Evolutionary conservation across 179 eudicot genomes (phyloP).

Genomic region (Spergularia azorica): DNA sequence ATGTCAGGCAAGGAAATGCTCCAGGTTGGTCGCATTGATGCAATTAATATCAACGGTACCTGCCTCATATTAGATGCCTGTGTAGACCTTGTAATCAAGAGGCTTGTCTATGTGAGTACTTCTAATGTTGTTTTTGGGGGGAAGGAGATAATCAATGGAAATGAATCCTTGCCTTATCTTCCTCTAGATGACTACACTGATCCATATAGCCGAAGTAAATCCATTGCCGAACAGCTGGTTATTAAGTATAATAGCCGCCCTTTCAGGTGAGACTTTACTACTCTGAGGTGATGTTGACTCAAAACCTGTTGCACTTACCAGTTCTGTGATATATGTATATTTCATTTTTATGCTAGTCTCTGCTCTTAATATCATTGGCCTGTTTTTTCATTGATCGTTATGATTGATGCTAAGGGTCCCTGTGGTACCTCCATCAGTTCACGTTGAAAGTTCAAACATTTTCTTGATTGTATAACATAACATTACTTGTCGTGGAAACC

Average conservation of each 20-base stretch:
- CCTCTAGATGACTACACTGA: slow-evolving; percentile 77
- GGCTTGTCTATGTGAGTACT: slow-evolving; percentile 92
- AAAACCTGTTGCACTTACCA: background rate
- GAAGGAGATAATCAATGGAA: slow-evolving; percentile 79
- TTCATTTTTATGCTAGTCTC: background rate
- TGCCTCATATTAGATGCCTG: slow-evolving; percentile 78
- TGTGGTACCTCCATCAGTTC: too few species aligned
- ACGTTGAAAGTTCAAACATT: background rate
- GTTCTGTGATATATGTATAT: background rate
- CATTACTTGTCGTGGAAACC: background rate
- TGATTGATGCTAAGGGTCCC: too few species aligned
- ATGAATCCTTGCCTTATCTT: slow-evolving; percentile 73
- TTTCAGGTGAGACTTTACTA: slow-evolving; percentile 57
- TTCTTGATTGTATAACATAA: background rate
- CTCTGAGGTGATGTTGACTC: background rate
- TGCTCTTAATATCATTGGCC: background rate
- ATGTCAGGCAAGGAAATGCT: slow-evolving; percentile 99
- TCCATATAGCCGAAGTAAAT: slow-evolving; percentile 92
- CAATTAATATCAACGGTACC: slow-evolving; percentile 80
- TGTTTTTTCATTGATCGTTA: too few species aligned
- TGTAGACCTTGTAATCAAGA: slow-evolving; percentile 56
- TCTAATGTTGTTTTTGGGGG: slow-evolving; percentile 86
- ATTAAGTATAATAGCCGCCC: slow-evolving; percentile 79
- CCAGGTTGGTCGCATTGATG: slow-evolving; percentile 74
- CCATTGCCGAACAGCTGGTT: slow-evolving; percentile 89